Evolutionary conservation across 176 grass and related monocot genomes (phyloP), one percentile per base, ranked within the genome.

Genomic region (Phyllostachys edulis): DNA sequence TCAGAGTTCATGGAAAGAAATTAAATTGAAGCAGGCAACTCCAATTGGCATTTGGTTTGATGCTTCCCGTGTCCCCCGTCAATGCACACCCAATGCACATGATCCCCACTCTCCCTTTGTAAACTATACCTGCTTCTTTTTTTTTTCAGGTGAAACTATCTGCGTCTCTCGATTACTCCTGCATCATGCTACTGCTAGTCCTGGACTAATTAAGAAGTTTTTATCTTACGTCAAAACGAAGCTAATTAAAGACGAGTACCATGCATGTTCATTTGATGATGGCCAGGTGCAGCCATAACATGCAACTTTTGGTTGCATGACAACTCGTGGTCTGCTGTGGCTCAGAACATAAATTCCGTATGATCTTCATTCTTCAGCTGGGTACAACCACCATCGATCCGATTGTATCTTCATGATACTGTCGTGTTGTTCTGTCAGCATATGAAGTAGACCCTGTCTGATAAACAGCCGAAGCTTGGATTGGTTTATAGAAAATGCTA

Each of bases 311-410:
- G 17, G 14, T 11, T 29, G 12, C 54, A 44, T 9, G 36, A 81
- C 49, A 81, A 52, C 36, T 73, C 20, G 26, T 51, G 17, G 38
- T 37, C 12, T 39, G 63, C 62, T n/a, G 20, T 60, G 41, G 18
- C 13, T 62, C 27, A 51, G 70, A 50, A 14, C 70, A 75, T 50
- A 65, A 84, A 24, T 38, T 65, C 44, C 44, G 59, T 39, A 14
- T 26, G 42, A 65, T 66, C 70, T 45, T 54, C 70, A 21, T 61
- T 72, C 68, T 72, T 42, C 68, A 18, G 69, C 52, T 84, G 44
- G 59, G 70, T 65, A 46, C 45, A 84, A 41, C 81, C 71, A 75
- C 71, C 21, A 24, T 82, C 2, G 80, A 73, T 63, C 69, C 26
- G 24, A 78, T 64, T 17, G 14, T 41, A 17, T 63, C 59, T 60